Conservation (phyloP, 441 rosid species). For the Mallotus japonicus region DNA sequence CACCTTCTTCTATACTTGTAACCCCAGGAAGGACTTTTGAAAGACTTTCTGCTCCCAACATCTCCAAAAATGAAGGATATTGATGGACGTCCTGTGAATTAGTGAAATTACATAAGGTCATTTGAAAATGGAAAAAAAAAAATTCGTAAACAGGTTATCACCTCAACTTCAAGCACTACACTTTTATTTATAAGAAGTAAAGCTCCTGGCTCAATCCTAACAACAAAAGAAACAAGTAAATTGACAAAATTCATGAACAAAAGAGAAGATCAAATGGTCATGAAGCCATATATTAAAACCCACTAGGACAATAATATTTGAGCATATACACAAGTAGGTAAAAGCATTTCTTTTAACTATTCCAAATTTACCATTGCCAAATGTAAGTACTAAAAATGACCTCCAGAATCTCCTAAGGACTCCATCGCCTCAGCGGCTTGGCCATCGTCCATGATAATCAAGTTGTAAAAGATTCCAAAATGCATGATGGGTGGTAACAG, state of each 20-base stretch:
- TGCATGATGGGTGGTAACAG: neutral
- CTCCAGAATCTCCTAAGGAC: neutral
- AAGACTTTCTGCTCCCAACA: constrained; percentile 60
- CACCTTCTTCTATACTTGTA: constrained; percentile 64
- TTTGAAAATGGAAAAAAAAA: constrained; percentile 13
- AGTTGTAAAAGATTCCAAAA: neutral
- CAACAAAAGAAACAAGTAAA: constrained; percentile 27
- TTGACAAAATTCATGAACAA: neutral
- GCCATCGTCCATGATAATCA: neutral
- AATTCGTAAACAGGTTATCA: constrained; percentile 28
- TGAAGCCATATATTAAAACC: neutral
- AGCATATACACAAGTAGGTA: neutral
- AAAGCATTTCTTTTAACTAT: neutral
- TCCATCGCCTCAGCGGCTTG: neutral
- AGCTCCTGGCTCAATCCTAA: constrained; percentile 51
- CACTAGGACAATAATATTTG: neutral
- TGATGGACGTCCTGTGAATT: constrained; percentile 46
- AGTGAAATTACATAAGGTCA: constrained; percentile 22
- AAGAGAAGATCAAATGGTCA: neutral
- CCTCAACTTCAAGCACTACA: constrained; percentile 65
- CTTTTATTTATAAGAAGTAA: constrained; percentile 57
- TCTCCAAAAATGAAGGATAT: constrained; percentile 52
- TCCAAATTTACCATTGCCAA: neutral
- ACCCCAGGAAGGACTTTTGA: constrained; percentile 62
- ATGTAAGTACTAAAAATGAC: neutral